phyloP scores from a whole-genome alignment of 345 rosid species.

The Bruguiera sexangula region DNA sequence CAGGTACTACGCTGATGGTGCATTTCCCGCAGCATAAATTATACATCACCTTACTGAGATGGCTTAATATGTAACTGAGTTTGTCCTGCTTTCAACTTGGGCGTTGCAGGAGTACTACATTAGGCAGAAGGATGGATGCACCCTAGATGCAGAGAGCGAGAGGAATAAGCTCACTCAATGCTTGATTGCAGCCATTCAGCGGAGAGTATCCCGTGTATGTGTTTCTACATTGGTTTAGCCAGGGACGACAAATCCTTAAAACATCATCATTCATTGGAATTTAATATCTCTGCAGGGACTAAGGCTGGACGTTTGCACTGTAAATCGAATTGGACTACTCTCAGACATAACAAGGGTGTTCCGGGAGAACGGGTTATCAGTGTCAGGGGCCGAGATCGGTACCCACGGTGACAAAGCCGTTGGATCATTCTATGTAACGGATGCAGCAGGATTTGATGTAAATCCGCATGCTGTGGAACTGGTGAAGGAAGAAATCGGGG shows the following conservation, averaged over 20 bases:
- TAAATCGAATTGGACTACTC: conserved; percentile 59
- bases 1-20: conserved; percentile 38
- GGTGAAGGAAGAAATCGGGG: conserved; percentile 62
- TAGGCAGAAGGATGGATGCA: conserved; percentile 69
- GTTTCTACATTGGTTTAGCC: too few species aligned
- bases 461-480: conserved; percentile 35
- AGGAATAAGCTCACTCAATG: conserved; percentile 51
- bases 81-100: not conserved
- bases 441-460: conserved; percentile 55
- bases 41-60: not conserved
- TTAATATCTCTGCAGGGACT: conserved; percentile 42
- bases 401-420: conserved; percentile 49
- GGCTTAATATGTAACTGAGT: not conserved
- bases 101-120: conserved; percentile 73
- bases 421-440: conserved; percentile 72
- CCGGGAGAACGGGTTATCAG: conserved; percentile 69
- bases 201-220: conserved; percentile 56
- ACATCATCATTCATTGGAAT: not conserved
- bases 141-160: conserved; percentile 52
- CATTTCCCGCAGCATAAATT: not conserved
- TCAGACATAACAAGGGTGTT: conserved; percentile 59
- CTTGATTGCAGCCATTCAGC: conserved; percentile 72
- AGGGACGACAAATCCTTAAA: not conserved
- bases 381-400: conserved; percentile 59
- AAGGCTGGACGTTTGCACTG: conserved; percentile 53